Evolutionary conservation across 805 yeast species (phyloP), one percentile per base, ranked within the genome.

Genomic region (Wickerhamomyces sydowiorum): DNA sequence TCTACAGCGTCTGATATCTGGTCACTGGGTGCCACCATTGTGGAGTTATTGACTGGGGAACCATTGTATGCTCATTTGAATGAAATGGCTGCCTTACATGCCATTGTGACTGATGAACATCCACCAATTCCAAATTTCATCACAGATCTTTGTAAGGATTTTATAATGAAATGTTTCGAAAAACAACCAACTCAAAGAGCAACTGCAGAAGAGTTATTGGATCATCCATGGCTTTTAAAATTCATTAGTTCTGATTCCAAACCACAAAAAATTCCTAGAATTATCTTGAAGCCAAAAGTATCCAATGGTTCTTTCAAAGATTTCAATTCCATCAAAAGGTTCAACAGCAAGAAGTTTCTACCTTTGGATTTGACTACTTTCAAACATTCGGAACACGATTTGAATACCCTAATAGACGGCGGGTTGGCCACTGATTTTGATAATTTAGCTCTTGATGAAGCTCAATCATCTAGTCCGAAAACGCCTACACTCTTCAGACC

Each of bases 21-120:
- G 98, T 86, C 96, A 7, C 62, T 93, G 22, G 99, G 98, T 3
- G 95, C 97, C n/a, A 91, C 98, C 0, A 76, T 90, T 3, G 77
- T 91, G 2, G 99, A 93, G 60, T 67, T 93, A 33, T 66, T 87
- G 39, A 83, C 96, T 0, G 95, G 88, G 0, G 73, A 78, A 38
- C 98, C 99, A 0, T 96, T 97, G 0, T 88, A 87, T 54, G 82
- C 82, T 47, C 80, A 86, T 36, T 65, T 80, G 39, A 79, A 80
- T 44, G 82, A 84, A 9, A 80, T 86, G 80, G 83, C 87, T 1
- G 87, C 93, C 0, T 67, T 87, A 44, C 95, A 84, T 64, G 89
- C 93, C 0, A 83, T 87, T 39, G 95, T 87, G 0, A 76, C 82
- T 6, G 87, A 85, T 39, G 83, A 78, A 15, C 72, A 73, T 42